Evolutionary conservation across 2,329 filamentous ascomycete species (phyloP).

Genomic region (Colletotrichum falcatum): DNA sequence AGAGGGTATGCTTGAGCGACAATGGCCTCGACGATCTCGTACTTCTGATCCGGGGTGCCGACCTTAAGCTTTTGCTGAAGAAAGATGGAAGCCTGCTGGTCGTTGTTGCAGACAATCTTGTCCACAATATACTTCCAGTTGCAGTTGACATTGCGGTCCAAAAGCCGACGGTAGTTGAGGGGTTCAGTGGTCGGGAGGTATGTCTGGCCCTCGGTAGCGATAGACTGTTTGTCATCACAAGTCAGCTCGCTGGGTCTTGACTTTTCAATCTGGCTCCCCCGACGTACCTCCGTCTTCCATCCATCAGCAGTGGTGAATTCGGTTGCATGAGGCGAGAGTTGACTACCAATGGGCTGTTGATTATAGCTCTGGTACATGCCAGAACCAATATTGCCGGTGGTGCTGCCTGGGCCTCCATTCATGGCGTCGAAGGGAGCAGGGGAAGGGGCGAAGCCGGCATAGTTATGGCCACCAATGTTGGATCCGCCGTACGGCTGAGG

Average conservation of each 20-base stretch:
- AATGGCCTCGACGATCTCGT: slow-evolving; percentile 96
- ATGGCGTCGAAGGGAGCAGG: slow-evolving; percentile 43
- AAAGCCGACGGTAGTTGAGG: slow-evolving; percentile 92
- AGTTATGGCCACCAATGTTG: slow-evolving; percentile 47
- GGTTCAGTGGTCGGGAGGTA: slow-evolving; percentile 91
- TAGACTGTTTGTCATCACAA: slow-evolving; percentile 53
- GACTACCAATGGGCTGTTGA: slow-evolving; percentile 70
- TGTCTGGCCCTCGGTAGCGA: slow-evolving; percentile 72
- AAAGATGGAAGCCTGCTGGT: slow-evolving; percentile 99
- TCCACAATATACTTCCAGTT: slow-evolving; percentile 99
- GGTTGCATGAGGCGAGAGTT: slow-evolving; percentile 78
- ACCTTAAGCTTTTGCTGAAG: slow-evolving; percentile 99
- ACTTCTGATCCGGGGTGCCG: slow-evolving; percentile 94
- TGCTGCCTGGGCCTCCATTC: slow-evolving; percentile 46
- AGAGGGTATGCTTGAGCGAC: slow-evolving; percentile 93
- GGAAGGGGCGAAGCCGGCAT: slow-evolving; percentile 44
- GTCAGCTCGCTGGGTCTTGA: slow-evolving; percentile 27
- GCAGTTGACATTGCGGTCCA: slow-evolving; percentile 96
- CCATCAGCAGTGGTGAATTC: slow-evolving; percentile 73
- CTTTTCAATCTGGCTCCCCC: neutral
- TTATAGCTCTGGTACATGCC: slow-evolving; percentile 62
- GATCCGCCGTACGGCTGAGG: slow-evolving; percentile 50
- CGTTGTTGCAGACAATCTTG: slow-evolving; percentile 99
- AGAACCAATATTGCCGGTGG: slow-evolving; percentile 55
- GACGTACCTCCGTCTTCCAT: slow-evolving; percentile 69